phyloP scores from a whole-genome alignment of 768 basidiomycete genomes.

The Phallus indusiatus region DNA sequence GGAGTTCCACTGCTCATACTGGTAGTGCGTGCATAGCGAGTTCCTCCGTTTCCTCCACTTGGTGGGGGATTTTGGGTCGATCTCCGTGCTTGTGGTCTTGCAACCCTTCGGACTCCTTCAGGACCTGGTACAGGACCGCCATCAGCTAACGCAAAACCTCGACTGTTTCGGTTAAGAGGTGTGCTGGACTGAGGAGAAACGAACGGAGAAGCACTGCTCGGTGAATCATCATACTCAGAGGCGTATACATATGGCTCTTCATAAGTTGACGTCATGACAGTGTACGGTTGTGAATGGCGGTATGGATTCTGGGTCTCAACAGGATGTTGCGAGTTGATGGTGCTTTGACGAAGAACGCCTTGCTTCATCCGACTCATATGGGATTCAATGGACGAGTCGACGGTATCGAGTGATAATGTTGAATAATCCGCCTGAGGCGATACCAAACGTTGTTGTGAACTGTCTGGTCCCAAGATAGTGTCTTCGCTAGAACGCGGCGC shows the following conservation, averaged over 20 bases:
- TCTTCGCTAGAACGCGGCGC: conserved; percentile 38
- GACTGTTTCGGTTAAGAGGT: conserved; percentile 18
- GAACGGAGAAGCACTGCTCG: conserved; percentile 17
- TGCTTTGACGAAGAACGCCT: conserved; percentile 31
- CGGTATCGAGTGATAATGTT: conserved; percentile 15
- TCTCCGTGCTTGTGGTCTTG: conserved; percentile 48
- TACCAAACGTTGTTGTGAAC: conserved; percentile 37
- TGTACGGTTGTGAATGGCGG: conserved; percentile 36
- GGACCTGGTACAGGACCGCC: conserved; percentile 73
- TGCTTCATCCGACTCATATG: conserved; percentile 29
- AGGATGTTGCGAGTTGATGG: conserved; percentile 29
- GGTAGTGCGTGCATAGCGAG: conserved; percentile 58
- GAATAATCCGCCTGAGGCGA: conserved; percentile 25
- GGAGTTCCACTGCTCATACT: conserved; percentile 19
- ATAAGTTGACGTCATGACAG: conserved; percentile 23
- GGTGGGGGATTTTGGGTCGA: conserved; percentile 50
- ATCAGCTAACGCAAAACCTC: conserved; percentile 75
- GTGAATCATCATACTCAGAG: conserved; percentile 29
- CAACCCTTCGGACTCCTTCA: conserved; percentile 72
- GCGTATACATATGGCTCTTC: conserved; percentile 26
- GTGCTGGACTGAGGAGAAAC: conserved; percentile 8
- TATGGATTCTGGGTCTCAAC: conserved; percentile 51
- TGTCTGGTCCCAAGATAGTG: conserved; percentile 18
- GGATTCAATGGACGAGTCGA: conserved; percentile 24
- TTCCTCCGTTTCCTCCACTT: conserved; percentile 32